Base-by-base conservation (phyloP, 2,329 filamentous ascomycete genomes). In the Colletotrichum tropicicola region DNA sequence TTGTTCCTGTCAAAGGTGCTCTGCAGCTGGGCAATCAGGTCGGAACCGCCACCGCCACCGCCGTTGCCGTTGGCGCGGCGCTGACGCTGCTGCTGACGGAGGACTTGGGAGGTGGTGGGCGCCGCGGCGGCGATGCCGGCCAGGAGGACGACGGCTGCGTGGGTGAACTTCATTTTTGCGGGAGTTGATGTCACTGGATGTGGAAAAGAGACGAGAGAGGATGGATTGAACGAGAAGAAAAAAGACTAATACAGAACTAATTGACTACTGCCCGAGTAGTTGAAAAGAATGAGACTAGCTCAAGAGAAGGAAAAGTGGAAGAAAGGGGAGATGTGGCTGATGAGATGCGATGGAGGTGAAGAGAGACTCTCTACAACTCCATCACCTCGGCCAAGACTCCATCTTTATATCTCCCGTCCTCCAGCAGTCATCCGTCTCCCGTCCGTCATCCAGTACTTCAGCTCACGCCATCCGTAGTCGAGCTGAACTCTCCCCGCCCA, bases 221-320 rank as follows among this genome's bases (percentile, higher is more conserved):
- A 13, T 6, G 13, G 19, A 5, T 4, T 3, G 13, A 35, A 15
- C 12, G 21, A 52, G 3, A 12, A 35, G 23, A 21, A 28, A 37
- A 12, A 21, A 9, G 17, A 57, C 25, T 15, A n/a, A 48, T 6
- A 13, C 6, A n/a, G n/a, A 60, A 32, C 30, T 23, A 47, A 44
- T 12, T 28, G 43, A 60, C 56, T 65, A 65, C 61, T 65, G 44
- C 61, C 61, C 8, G 61, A 60, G 61, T 65, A 61, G 61, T 17
- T 28, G 13, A 53, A 54, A 37, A 17, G 39, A 51, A 25, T 45
- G 57, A 65, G 57, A 51, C 57, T 65, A 25, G 61, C 57, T 65
- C 56, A 49, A 48, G 28, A 13, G 28, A 47, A 59, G 5, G 35
- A 53, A 28, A 41, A 25, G 17, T 8, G 9, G 10, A 15, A 5